Base-by-base conservation (phyloP, 345 rosid genomes). In the Litchi chinensis region DNA sequence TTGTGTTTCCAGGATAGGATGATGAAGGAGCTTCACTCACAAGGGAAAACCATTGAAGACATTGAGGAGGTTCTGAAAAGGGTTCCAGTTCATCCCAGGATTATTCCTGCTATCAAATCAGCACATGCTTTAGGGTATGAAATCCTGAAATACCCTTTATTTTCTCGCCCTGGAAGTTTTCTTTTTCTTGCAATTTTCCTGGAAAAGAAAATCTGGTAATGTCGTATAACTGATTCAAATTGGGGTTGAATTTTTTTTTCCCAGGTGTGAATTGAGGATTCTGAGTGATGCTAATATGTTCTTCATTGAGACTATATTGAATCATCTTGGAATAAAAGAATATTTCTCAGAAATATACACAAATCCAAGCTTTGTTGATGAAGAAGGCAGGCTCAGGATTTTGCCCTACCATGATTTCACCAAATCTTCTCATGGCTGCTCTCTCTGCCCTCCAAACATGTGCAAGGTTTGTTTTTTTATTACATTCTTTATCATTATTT, bases 401-500 rank as follows among this genome's bases (percentile, higher is more conserved):
- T 84, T 67, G 40, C 95, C 96, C 62, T 85, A 82, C 78, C 93
- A 90, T 62, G 91, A 91, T 62, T 93, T 91, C 82, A 83, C 81
- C 75, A 79, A 78, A 8, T 79, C 87, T 22, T 59, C 92, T 44
- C 98, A 91, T 79, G 95, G 93, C 24, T 93, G 97, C 79, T 64
- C n/a, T 76, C 88, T 82, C 54, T 95, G 98, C 79, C 98, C 97
- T 78, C 94, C 94, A 65, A 95, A 93, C 72, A 95, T 95, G 98
- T 95, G 98, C 93, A 93, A 95, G 95, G 98, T 94, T 10, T 8
- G 62, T 40, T 2, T 48, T 48, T 48, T 48, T 9, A 2, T 32
- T 32, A 32, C 37, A 32, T 32, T 32, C 4, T 32, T 32, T 32
- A 1, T 32, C 37, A 1, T 32, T 32, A 32, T 32, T 32, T 32